Percentiles rank a stretch among this genome's conserved stretches.
Conservation (phyloP, 2,329 filamentous ascomycete genomes). For the Coleophoma eucalyptorum region DNA sequence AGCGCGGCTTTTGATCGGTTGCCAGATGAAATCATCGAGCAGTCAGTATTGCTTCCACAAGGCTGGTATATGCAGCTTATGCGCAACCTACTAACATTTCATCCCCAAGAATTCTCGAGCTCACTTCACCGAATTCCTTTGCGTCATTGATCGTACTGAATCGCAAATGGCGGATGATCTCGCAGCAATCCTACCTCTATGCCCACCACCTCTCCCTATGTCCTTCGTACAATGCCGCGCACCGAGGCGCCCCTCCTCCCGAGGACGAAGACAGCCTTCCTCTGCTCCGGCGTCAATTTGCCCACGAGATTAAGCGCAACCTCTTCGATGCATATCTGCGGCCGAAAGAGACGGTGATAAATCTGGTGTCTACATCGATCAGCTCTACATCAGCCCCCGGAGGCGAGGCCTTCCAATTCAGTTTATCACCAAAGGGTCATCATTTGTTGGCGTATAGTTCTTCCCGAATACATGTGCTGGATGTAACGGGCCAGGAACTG, state of each 20-base stretch:
- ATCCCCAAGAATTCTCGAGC: constrained; percentile 52
- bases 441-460: constrained; percentile 80
- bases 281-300: constrained; percentile 61
- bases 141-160: constrained; percentile 64
- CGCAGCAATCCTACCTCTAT: constrained; percentile 61
- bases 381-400: constrained; percentile 78
- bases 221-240: constrained; percentile 52
- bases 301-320: constrained; percentile 69
- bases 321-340: constrained; percentile 73
- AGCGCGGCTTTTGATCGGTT: constrained; percentile 44
- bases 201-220: constrained; percentile 58
- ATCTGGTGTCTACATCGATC: constrained; percentile 77
- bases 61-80: not conserved
- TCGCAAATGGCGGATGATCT: constrained; percentile 60
- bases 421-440: constrained; percentile 70
- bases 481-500: constrained; percentile 57
- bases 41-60: constrained; percentile 42
- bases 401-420: constrained; percentile 83
- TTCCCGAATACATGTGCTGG: constrained; percentile 76
- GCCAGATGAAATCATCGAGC: constrained; percentile 67
- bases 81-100: constrained; percentile 4
- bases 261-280: constrained; percentile 49
- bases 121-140: constrained; percentile 59
- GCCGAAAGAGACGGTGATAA: constrained; percentile 68
- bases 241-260: constrained; percentile 23